Base-by-base conservation (phyloP, 2,329 filamentous ascomycete genomes). In the Alternaria solani region DNA sequence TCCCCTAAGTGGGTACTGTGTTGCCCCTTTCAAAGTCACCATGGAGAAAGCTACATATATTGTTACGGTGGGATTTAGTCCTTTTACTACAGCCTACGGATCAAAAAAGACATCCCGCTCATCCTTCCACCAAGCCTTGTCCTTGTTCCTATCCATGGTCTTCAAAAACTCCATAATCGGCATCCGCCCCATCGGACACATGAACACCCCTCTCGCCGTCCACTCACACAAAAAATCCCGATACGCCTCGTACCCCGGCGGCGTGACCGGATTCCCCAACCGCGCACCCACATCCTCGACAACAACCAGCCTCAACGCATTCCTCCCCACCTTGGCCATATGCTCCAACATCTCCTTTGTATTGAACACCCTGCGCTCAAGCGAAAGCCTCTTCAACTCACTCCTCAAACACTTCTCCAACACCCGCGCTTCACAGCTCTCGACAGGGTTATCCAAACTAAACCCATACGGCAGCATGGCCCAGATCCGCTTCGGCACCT, bases 171-270 rank as follows among this genome's bases (percentile, higher is more conserved):
- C n/a, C 25, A 54, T 16, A 8, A 64, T 7, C 23, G 62, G 49
- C 16, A 25, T 42, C 18, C 46, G 47, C 6, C 55, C 47, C 16
- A 18, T 32, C 26, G 54, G 57, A n/a, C 46, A 25, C 52, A 62
- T 25, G 41, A 66, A 61, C 32, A 53, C 57, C 4, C 55, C 59
- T 12, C 61, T 54, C 6, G 64, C 62, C 20, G 57, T 59, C 62
- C 62, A 66, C 51, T 63, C 62, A 39, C 59, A 58, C 26, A 66
- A 26, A 30, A 55, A 66, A 14, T 58, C 39, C 14, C 56, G 14
- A 55, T 64, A 65, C 23, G n/a, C 49, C n/a, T 57, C 51, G 41
- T 59, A 66, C 7, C 56, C 64, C n/a, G 59, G 38, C 12, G 62
- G 64, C 16, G 51, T 55, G 1, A 62, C 41, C 5, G 64, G 64